Conservation (phyloP, 2,329 filamentous ascomycete genomes). For the Bipolaris oryzae region DNA sequence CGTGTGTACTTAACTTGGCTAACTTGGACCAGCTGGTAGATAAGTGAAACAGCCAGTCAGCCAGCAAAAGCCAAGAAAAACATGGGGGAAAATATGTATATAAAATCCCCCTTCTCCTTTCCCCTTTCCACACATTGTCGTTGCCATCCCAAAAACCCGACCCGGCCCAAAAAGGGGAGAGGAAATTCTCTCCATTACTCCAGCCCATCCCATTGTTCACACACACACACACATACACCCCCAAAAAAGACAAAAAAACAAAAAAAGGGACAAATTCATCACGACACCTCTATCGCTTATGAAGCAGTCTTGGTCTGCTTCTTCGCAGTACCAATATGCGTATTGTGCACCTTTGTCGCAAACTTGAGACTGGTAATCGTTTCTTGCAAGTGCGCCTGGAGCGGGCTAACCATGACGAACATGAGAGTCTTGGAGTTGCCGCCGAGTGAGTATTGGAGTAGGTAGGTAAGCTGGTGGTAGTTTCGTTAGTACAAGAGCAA, state of each 20-base stretch:
- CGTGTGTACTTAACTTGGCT: not conserved
- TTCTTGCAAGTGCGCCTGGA: slow-evolving; percentile 89
- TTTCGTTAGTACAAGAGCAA: no score
- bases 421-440: slow-evolving; percentile 98
- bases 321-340: slow-evolving; percentile 89
- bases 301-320: slow-evolving; percentile 65
- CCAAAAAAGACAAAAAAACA: not conserved
- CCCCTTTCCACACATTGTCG: no score
- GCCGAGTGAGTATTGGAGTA: slow-evolving; percentile 91
- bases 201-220: not conserved
- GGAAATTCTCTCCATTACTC: no score
- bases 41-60: not conserved
- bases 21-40: not conserved
- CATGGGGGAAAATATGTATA: not conserved
- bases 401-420: slow-evolving; percentile 97
- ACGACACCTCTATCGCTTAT: not conserved
- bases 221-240: no score
- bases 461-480: slow-evolving; percentile 74
- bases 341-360: slow-evolving; percentile 92
- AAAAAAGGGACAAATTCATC: not conserved
- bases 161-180: no score
- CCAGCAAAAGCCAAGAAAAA: not conserved
- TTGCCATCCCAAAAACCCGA: no score
- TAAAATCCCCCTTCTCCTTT: not conserved
- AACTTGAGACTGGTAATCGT: slow-evolving; percentile 95